Conservation (phyloP, 148 eudicot species). For the Limonium bicolor region DNA sequence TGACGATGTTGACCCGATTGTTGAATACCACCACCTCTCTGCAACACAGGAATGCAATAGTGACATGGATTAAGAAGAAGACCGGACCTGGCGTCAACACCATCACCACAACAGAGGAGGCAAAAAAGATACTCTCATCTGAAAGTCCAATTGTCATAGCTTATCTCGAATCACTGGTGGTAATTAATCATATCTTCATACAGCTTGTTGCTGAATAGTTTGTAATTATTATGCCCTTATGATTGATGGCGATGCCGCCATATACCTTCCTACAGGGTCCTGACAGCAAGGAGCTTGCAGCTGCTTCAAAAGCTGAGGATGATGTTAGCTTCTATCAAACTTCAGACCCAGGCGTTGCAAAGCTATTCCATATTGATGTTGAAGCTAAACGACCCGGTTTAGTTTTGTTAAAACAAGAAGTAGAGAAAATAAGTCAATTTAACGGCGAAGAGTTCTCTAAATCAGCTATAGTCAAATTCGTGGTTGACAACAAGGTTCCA, state of each 20-base stretch:
- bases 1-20: too few species aligned
- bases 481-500: conserved; percentile 75
- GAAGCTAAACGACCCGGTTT: conserved; percentile 68
- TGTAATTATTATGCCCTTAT: too few species aligned
- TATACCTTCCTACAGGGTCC: too few species aligned
- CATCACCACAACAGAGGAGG: conserved; percentile 57
- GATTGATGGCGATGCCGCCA: too few species aligned
- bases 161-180: conserved; percentile 67
- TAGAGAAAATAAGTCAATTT: conserved; percentile 60
- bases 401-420: conserved; percentile 76
- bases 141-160: conserved; percentile 62
- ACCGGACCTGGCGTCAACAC: conserved; percentile 74
- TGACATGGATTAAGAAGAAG: conserved; percentile 95
- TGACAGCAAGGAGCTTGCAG: conserved; percentile 67
- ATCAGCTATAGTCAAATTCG: conserved; percentile 64
- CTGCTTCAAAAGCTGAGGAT: conserved; percentile 75
- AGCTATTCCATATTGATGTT: conserved; percentile 58
- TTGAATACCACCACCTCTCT: too few species aligned
- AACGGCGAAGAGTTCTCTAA: conserved; percentile 74
- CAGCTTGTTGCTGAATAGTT: too few species aligned
- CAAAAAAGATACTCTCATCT: conserved; percentile 58
- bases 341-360: conserved; percentile 57
- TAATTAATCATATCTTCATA: too few species aligned
- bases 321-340: conserved; percentile 90
- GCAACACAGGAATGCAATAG: conserved; percentile 66